A percentile compares a stretch with the other conserved stretches of the same genome.
Conservation (phyloP, 2,329 filamentous ascomycete genomes). For the Xylariaceae sp. region DNA sequence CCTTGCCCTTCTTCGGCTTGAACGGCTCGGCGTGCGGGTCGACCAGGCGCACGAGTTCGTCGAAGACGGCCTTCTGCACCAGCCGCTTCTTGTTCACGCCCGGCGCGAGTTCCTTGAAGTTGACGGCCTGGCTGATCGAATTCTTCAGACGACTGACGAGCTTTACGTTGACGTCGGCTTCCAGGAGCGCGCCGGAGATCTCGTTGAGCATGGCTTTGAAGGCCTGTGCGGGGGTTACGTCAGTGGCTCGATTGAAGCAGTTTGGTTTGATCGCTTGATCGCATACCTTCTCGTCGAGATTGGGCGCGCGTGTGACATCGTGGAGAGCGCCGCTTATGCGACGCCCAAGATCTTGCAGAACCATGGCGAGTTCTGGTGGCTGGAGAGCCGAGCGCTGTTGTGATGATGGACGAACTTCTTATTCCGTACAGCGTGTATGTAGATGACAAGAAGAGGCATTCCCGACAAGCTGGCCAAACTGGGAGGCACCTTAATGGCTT, state of each 20-base stretch:
- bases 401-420: neutral
- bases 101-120: constrained; percentile 87
- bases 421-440: no score
- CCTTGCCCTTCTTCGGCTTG: constrained; percentile 92
- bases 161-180: constrained; percentile 95
- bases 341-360: constrained; percentile 97
- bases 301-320: constrained; percentile 85
- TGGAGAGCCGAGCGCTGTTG: neutral
- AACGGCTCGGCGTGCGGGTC: constrained; percentile 94
- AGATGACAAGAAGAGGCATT: no score
- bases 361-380: constrained; percentile 56
- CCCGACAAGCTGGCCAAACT: no score
- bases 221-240: constrained; percentile 51
- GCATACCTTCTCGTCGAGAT: constrained; percentile 88
- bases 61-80: constrained; percentile 96
- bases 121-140: constrained; percentile 84
- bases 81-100: constrained; percentile 97
- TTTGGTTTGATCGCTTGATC: constrained; percentile 6
- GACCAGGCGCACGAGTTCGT: constrained; percentile 91
- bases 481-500: no score
- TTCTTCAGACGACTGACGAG: constrained; percentile 88
- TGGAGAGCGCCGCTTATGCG: constrained; percentile 96
- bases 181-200: constrained; percentile 89
- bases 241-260: constrained; percentile 26
- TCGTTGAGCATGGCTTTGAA: constrained; percentile 99